Conservation (phyloP, 768 basidiomycete species). For the Lentinus brumalis region DNA sequence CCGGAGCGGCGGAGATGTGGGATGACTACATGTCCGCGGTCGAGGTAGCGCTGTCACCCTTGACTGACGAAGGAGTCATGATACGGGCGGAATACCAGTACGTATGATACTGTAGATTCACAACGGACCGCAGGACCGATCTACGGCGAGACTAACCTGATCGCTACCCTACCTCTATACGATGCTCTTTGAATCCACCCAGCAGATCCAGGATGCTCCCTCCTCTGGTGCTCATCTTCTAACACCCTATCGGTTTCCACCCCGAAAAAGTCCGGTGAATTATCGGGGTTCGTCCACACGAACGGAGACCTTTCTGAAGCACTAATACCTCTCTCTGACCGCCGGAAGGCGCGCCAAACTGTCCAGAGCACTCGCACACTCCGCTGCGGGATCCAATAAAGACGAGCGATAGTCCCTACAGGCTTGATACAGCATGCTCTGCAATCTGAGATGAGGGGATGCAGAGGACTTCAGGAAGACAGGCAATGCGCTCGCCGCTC, state of each 20-base stretch:
- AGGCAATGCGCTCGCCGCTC: background rate
- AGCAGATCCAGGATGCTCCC: background rate
- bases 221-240: background rate
- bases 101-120: background rate
- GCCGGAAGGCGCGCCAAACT: background rate
- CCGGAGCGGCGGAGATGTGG: background rate
- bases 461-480: background rate
- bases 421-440: background rate
- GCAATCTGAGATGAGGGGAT: background rate
- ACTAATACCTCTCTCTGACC: background rate
- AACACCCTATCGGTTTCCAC: background rate
- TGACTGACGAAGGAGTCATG: background rate
- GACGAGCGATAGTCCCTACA: background rate
- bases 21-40: background rate
- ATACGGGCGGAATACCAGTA: background rate
- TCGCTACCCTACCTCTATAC: no score
- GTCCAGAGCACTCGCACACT: background rate
- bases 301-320: background rate
- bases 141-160: no score
- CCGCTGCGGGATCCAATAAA: background rate
- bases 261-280: background rate
- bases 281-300: background rate
- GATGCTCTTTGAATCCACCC: background rate
- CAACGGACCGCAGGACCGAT: no score
- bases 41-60: background rate